Conservation (phyloP, 2,329 filamentous ascomycete genomes). For the Colletotrichum navitas region DNA sequence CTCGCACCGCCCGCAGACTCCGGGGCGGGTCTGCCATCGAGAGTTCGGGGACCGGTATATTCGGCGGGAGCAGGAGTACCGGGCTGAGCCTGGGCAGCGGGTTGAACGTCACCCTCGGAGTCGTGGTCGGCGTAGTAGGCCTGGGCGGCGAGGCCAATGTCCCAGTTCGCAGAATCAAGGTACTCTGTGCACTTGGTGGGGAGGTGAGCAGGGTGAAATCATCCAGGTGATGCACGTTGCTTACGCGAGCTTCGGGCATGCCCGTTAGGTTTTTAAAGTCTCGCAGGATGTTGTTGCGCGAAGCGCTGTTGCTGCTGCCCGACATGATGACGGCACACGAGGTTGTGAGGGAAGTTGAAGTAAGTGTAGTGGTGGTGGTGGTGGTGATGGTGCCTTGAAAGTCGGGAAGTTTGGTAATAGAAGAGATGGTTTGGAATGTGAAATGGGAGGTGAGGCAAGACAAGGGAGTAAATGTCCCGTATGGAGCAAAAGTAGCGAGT, state of each 20-base stretch:
- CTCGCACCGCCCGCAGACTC: conserved; percentile 43
- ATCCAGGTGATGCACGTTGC: background rate
- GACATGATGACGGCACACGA: conserved; percentile 32
- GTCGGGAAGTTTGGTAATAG: background rate
- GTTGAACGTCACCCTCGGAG: conserved; percentile 58
- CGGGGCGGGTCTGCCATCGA: conserved; percentile 72
- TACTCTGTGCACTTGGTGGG: conserved; percentile 76
- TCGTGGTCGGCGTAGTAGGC: conserved; percentile 72
- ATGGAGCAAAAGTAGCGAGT: background rate
- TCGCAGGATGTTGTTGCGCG: conserved; percentile 40
- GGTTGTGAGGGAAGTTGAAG: conserved; percentile 4
- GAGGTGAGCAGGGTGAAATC: conserved; percentile 10
- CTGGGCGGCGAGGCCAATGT: conserved; percentile 72
- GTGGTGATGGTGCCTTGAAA: background rate
- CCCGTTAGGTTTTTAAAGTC: conserved; percentile 40
- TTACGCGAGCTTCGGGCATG: conserved; percentile 38
- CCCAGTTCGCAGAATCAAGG: conserved; percentile 74
- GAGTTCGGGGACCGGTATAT: conserved; percentile 72
- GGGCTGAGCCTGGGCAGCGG: conserved; percentile 49
- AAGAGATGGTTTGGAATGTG: too few relatives aligned
- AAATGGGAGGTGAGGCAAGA: background rate
- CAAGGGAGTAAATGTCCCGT: background rate
- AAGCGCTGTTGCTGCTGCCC: conserved; percentile 36
- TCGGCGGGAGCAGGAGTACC: conserved; percentile 50
- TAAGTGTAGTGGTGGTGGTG: background rate